Evolutionary conservation across 169 alveolate genomes (phyloP), one percentile per base, ranked within the genome.

Genomic region (Plasmodium vivax): DNA sequence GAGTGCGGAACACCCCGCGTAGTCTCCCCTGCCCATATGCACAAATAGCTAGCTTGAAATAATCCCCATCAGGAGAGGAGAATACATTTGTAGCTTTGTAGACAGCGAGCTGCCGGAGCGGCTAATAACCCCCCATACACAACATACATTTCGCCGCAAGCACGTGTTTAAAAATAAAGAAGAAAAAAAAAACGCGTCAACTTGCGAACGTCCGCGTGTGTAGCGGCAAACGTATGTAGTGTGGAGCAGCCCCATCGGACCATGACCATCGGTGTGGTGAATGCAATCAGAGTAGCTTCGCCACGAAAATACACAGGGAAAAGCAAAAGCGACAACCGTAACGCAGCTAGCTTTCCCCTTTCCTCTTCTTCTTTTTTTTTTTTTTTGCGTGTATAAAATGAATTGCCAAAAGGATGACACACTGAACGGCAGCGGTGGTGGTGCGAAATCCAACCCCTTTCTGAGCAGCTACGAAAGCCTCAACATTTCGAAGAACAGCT

Each of bases 391-490:
- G 12, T 45, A n/a, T 10, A 88, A 77, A 38, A 88, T 79, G 90
- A 88, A 41, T 79, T 79, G 27, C 83, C 62, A 34, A 36, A 43
- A 62, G 30, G 80, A 85, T 79, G 82, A 27, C 32, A 8, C 47
- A 38, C 7, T 58, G 34, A 56, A 56, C 19, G 58, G 72, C 72
- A 68, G 79, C 27, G 85, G 68, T 30, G 82, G 71, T 23, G 82
- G 62, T 23, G 43, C 5, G 5, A 62, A 83, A 14, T 16, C 72
- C 34, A 58, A 12, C 14, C n/a, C 71, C 27, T 47, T 88, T 79
- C 23, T 80, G 90, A 88, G 19, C 51, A 43, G 71, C 14, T 80
- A 88, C 82, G 94, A 88, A 88, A 80, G 82, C 79, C 7, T 81
- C n/a, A 88, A 27, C 45, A 62, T 68, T 16, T 88, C 94, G 0